Conservation (phyloP, 2,329 filamentous ascomycete genomes). For the Aspergillus niger region DNA sequence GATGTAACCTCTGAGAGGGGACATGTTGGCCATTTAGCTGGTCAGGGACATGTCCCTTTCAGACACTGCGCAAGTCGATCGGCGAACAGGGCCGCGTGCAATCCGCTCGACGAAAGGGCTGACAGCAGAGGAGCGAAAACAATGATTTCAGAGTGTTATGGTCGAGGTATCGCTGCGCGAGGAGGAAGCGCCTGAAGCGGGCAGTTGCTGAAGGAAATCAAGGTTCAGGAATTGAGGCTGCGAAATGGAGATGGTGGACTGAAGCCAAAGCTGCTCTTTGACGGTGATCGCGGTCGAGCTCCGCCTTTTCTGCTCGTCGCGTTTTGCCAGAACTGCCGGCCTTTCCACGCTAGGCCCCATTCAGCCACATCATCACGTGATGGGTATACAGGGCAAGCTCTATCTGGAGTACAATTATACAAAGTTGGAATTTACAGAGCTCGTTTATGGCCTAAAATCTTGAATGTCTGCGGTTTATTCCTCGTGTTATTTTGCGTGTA, state of each 20-base stretch:
- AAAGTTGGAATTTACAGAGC: too few species aligned
- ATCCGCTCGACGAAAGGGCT: constrained; percentile 23
- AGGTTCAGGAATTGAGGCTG: not conserved
- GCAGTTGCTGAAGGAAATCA: not conserved
- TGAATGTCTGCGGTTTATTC: not conserved
- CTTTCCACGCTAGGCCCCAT: constrained; percentile 30
- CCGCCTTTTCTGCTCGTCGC: constrained; percentile 29
- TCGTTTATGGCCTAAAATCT: too few species aligned
- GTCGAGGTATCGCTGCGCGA: not conserved
- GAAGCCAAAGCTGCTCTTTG: constrained; percentile 18
- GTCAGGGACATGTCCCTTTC: constrained; percentile 41
- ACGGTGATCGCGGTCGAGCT: constrained; percentile 30
- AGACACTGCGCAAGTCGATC: constrained; percentile 18
- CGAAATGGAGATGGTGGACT: constrained; percentile 11
- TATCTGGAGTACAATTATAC: too few species aligned
- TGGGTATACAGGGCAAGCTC: not conserved
- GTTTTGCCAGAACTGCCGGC: constrained; percentile 31
- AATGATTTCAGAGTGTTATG: not conserved
- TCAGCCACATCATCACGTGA: constrained; percentile 29
- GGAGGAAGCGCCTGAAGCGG: not conserved
- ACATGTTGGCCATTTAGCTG: constrained; percentile 44
- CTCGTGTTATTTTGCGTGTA: not conserved
- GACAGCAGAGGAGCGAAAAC: constrained; percentile 4
- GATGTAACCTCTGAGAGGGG: constrained; percentile 80
- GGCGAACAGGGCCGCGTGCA: constrained; percentile 16